These are phyloP conservation scores for Cymbopogon citratus DNA, from an alignment of 176 grass and related monocot genomes.

Conservation along the genomic window DNA sequence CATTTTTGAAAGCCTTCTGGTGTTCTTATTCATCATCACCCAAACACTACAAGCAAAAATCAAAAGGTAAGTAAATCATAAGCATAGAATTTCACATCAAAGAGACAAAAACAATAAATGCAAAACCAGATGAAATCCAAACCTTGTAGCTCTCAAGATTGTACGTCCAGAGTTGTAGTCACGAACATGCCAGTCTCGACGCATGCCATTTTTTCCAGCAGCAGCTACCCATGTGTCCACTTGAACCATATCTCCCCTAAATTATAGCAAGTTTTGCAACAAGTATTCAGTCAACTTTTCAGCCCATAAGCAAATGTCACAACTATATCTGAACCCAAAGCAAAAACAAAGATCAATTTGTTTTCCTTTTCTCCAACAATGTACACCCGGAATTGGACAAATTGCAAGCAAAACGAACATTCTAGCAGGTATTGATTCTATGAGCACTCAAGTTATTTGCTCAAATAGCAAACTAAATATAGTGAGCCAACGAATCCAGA, in stretches of 20 bases:
- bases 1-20: slow-evolving; percentile 86
- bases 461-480: slow-evolving; percentile 6
- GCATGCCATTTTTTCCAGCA: slow-evolving; percentile 98
- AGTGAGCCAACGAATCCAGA: slow-evolving; percentile 12
- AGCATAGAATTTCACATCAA: not conserved
- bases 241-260: slow-evolving; percentile 96
- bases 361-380: not conserved
- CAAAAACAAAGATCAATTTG: not conserved
- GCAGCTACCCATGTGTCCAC: slow-evolving; percentile 94
- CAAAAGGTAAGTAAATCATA: not conserved
- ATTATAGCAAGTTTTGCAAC: not conserved
- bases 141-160: slow-evolving; percentile 92
- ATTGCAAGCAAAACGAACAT: not conserved
- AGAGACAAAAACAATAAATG: not conserved
- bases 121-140: slow-evolving; percentile 2
- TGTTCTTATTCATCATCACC: slow-evolving; percentile 99
- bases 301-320: not conserved
- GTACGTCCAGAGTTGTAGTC: slow-evolving; percentile 80
- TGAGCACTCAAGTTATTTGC: not conserved
- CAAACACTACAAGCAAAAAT: slow-evolving; percentile 60
- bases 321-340: not conserved
- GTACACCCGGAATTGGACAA: not conserved
- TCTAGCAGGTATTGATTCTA: not conserved
- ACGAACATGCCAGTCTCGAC: slow-evolving; percentile 90
- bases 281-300: not conserved